These are phyloP conservation scores for Eragrostis tef DNA, from an alignment of 202 grass and related monocot species.

Conservation along the genomic window DNA sequence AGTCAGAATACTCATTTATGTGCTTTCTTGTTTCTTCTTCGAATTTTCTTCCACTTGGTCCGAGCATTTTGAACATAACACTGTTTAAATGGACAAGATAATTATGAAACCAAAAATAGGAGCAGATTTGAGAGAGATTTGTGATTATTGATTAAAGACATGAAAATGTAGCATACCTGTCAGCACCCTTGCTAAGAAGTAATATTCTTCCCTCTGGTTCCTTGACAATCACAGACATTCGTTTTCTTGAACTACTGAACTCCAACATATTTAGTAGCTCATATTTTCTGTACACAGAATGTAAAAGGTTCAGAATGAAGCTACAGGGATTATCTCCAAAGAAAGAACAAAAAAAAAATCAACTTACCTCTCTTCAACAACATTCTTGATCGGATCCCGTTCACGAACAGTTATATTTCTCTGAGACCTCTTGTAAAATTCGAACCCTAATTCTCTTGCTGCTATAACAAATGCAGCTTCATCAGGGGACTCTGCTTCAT, in stretches of 20 bases:
- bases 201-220: conserved; percentile 78
- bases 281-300: conserved; percentile 63
- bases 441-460: conserved; percentile 90
- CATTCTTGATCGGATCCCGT: conserved; percentile 48
- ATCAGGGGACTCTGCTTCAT: conserved; percentile 98
- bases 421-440: conserved; percentile 88
- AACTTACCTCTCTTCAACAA: conserved; percentile 58
- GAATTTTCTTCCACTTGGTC: conserved; percentile 60
- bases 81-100: conserved; percentile 53
- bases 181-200: conserved; percentile 88
- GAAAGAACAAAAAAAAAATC: conserved; percentile 30
- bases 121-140: conserved; percentile 15
- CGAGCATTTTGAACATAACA: conserved; percentile 89
- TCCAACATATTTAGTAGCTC: conserved; percentile 88
- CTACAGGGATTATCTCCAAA: conserved; percentile 32
- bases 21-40: conserved; percentile 81
- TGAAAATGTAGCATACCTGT: conserved; percentile 65
- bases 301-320: conserved; percentile 39
- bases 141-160: conserved; percentile 26
- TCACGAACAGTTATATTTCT: conserved; percentile 78
- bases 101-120: conserved; percentile 36
- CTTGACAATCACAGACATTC: conserved; percentile 94
- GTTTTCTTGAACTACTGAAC: conserved; percentile 84
- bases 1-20: conserved; percentile 88
- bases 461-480: conserved; percentile 98